Evolutionary conservation across 1,284 basidiomycete species (phyloP), one percentile per base, ranked within the genome.

Genomic region (Puccinia sorghi): DNA sequence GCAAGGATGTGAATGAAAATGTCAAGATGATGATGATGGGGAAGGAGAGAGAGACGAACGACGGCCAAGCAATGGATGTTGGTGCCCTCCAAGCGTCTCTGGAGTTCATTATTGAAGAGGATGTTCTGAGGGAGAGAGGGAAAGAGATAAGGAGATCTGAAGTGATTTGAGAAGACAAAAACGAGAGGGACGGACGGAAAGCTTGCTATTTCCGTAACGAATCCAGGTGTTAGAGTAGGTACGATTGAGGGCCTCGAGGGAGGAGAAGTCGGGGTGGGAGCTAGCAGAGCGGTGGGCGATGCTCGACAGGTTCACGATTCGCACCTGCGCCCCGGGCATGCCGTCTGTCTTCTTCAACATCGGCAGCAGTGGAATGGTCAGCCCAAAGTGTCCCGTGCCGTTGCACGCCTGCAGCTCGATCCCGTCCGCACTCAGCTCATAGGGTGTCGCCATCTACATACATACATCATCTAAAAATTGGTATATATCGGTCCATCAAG

Each of bases 321-420:
- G 66, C 8, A 77, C 74, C 15, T 59, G 43, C 3, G 64, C 48
- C 32, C 15, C 46, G 0, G 57, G 48, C 2, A 9, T n/a, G 20
- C 7, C 22, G 32, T 48, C 72, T 1, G 72, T 77, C 32, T 69
- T 54, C 41, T 57, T 59, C 4, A 77, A 27, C 32, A 77, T 43
- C 0, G 63, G 64, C 12, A 77, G 48, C n/a, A 77, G 41, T 2
- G 37, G 43, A 25, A 69, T 69, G 0, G 74, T 77, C 7, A 77
- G 39, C 5, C 50, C 74, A 20, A 69, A 77, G 32, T 77, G 74
- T 12, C 74, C 74, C 2, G 39, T 46, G 5, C 20, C 64, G 67
- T 77, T 69, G 37, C 74, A 77, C 8, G 74, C 74, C 59, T 77
- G 74, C 0, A 77, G 32, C 67, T 77, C 74, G 15, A 77, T 69